Evolutionary conservation across 352 stramenopile species (phyloP), one percentile per base, ranked within the genome.

Genomic region (Phytopythium aichiense): DNA sequence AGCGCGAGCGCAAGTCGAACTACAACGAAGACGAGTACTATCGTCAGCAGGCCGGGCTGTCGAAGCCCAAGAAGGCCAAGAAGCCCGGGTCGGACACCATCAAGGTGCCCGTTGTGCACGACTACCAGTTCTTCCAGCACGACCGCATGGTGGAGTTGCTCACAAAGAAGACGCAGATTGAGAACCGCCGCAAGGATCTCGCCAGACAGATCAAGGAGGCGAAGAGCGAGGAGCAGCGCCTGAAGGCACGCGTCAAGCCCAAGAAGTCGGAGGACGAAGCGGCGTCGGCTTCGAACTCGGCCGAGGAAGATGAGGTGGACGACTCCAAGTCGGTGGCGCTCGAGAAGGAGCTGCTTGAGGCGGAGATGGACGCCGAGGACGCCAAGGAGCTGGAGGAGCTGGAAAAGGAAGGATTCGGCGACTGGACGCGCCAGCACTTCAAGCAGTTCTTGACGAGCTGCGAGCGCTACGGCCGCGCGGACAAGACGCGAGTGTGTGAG

Each of bases 11-110:
- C 56, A 97, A 97, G 72, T 88, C 79, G 16, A 96, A 95, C 74
- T 96, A 99, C 81, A 97, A 99, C 70, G 94, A 98, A 56, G 96
- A 98, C 68, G 94, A 98, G 77, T 98, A 98, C 69, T 99, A 98
- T 66, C 88, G 92, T 38, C 81, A 95, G 56, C 83, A 94, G 42
- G 83, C 84, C 2, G 87, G 87, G 1, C 70, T 93, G 35, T 76
- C 79, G 40, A 95, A 95, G 69, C 62, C 81, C 1, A 94, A 94
- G 66, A 95, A 95, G 60, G 79, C 96, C 0, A 96, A 97, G 71
- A 82, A 95, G 86, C 68, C 79, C 77, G 67, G 92, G 81, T 77
- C 82, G 67, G 67, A 97, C 68, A 66, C 97, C 51, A 87, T 90
- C 30, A 96, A 96, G 66, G 83, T 95, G 38, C 85, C 92, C 0